Base-by-base conservation (phyloP, 2,329 filamentous ascomycete species). In the Plectosphaerella cucumerina region DNA sequence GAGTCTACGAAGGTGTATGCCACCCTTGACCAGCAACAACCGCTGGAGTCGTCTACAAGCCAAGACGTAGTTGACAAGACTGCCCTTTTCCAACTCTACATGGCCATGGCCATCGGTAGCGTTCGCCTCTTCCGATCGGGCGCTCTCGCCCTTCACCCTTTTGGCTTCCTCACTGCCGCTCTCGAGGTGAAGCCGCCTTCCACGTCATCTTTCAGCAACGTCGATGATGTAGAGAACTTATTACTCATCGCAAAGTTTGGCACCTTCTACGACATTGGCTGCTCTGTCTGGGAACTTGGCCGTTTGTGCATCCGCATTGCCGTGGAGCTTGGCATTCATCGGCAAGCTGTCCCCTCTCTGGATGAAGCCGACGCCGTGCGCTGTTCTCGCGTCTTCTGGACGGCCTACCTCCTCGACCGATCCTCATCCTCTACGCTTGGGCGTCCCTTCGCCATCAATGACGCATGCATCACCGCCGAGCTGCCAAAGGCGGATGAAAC, bases 241-340 rank as follows among this genome's bases (percentile, higher is more conserved):
- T 23, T 53, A 6, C 39, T 53, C 10, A 48, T 53, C 14, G 48
- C 51, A 20, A 43, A 41, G 9, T 53, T 53, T 33, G 51, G 51
- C 14, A 33, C 48, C 33, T 53, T 26, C 33, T 53, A 53, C n/a
- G 43, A 53, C 18, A 50, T 53, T 31, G 51, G 51, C 4, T 53
- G 51, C 37, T 53, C 51, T 17, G 43, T 53, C 18, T 53, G 51
- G 51, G 51, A 53, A 20, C 51, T 53, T 5, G 44, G 51, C 11
- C 35, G 51, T 3, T 31, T 53, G 3, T 50, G 51, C 26, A 48
- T 53, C 5, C 41, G 51, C 4, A 50, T 47, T 18, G 37, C 43
- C n/a, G 35, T 53, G 17, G 51, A 53, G 20, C 37, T 53, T 4
- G 37, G 31, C 21, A 18, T 53, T 21, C 51, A 53, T 41, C 34